Evolutionary conservation across 1,284 basidiomycete species (phyloP).

Genomic region (Ceratobasidium sp.): DNA sequence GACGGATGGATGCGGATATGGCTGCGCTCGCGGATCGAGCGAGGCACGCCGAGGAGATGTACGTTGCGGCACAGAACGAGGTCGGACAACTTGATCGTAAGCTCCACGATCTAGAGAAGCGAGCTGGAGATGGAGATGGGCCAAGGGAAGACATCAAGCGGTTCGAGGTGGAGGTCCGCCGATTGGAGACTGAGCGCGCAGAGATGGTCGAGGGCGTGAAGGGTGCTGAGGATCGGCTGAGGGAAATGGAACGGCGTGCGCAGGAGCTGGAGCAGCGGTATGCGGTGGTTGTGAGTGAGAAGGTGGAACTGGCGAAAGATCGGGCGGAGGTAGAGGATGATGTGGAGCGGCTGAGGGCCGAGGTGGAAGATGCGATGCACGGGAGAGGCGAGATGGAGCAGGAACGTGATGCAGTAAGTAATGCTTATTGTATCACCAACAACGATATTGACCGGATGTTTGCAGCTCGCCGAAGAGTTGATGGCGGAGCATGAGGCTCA

Average conservation of each 20-base stretch:
- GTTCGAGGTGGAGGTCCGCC: neutral
- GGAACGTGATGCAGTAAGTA: conserved; percentile 24
- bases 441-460: neutral
- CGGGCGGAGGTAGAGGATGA: conserved; percentile 38
- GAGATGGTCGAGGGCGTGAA: conserved; percentile 24
- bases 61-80: conserved; percentile 19
- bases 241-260: conserved; percentile 21
- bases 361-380: conserved; percentile 28
- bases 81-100: neutral
- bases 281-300: conserved; percentile 17
- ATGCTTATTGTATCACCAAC: neutral
- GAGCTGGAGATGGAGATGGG: neutral
- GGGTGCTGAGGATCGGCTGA: conserved; percentile 6
- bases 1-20: conserved; percentile 27
- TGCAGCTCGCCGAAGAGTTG: conserved; percentile 23
- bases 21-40: conserved; percentile 28
- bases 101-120: conserved; percentile 3
- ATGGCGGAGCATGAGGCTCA: conserved; percentile 19
- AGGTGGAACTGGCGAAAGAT: conserved; percentile 17
- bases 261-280: conserved; percentile 19
- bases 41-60: conserved; percentile 37
- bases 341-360: conserved; percentile 27
- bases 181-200: conserved; percentile 4
- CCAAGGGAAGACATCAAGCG: neutral
- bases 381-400: conserved; percentile 18